phyloP scores from a whole-genome alignment of 1,284 basidiomycete species.

The Puccinia novopanici region DNA sequence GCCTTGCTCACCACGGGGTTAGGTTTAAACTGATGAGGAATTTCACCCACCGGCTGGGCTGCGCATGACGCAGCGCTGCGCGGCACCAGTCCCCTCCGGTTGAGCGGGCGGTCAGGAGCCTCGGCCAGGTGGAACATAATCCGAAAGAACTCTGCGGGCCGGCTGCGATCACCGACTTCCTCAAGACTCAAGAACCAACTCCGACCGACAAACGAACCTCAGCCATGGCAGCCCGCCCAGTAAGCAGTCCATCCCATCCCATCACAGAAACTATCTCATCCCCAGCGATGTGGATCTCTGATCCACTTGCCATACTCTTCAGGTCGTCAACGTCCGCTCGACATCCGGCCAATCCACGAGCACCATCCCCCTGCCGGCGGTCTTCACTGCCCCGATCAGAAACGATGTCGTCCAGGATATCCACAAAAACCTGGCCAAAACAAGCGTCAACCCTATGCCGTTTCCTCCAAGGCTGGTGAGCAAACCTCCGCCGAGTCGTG shows the following conservation, averaged over 20 bases:
- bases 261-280: neutral
- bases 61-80: neutral
- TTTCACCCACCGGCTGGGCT: neutral
- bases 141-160: neutral
- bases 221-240: constrained; percentile 21
- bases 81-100: neutral
- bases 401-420: constrained; percentile 97
- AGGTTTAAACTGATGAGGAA: neutral
- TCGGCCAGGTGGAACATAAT: neutral
- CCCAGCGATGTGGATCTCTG: neutral
- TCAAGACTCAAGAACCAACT: constrained; percentile 13
- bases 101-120: neutral
- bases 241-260: neutral
- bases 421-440: constrained; percentile 99
- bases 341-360: constrained; percentile 64
- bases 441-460: constrained; percentile 95
- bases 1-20: neutral
- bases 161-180: neutral
- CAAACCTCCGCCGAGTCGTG: constrained; percentile 98
- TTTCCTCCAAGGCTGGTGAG: constrained; percentile 96
- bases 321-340: constrained; percentile 46
- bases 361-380: constrained; percentile 91
- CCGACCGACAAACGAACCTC: constrained; percentile 10
- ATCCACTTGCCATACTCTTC: neutral
- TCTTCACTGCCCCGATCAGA: constrained; percentile 96